Base-by-base conservation (phyloP, 306 rosid genomes). In the Rosa persica region DNA sequence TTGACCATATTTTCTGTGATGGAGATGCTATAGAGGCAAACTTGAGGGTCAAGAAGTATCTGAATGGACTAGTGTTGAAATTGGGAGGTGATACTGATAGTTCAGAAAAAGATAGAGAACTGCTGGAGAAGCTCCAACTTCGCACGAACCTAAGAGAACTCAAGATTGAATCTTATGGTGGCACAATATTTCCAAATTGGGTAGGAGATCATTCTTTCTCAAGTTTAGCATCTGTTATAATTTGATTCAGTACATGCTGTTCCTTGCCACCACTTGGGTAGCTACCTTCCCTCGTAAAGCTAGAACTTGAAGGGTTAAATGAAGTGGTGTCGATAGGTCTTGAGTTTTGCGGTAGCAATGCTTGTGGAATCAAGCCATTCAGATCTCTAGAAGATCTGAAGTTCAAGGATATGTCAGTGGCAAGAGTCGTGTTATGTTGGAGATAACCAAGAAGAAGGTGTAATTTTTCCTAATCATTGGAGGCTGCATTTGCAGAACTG, bases 151-250 rank as follows among this genome's bases (percentile, higher is more conserved):
- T 81, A 17, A 47, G 16, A 64, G 17, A 40, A 1, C 66, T 73
- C 7, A 4, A 8, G 5, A 36, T 75, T 60, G 27, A 13, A 4
- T 52, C n/a, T 16, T 79, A 83, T 38, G 57, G 71, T 2, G 75
- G 86, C 44, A 12, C 30, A 27, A 16, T 15, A 43, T 64, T 83
- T 64, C 80, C 78, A 34, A 6, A 48, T 13, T 84, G 79, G 84
- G 0, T 80, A 10, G 43, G 68, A 5, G 17, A 76, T 51, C 40
- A 11, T 72, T 76, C 48, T 22, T 49, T 73, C 36, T 5, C 46
- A n/a, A n/a, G n/a, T n/a, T n/a, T 69, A 2, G 15, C 12, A 13
- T 46, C 12, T 13, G 10, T 8, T 46, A 10, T 46, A n/a, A 13
- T 46, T 46, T 15, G 15, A 46, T 15, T 46, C 12, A 10, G 2